Evolutionary conservation across 257 asterid genomes (phyloP), one percentile per base, ranked within the genome.

Genomic region (Solanum habrochaites): DNA sequence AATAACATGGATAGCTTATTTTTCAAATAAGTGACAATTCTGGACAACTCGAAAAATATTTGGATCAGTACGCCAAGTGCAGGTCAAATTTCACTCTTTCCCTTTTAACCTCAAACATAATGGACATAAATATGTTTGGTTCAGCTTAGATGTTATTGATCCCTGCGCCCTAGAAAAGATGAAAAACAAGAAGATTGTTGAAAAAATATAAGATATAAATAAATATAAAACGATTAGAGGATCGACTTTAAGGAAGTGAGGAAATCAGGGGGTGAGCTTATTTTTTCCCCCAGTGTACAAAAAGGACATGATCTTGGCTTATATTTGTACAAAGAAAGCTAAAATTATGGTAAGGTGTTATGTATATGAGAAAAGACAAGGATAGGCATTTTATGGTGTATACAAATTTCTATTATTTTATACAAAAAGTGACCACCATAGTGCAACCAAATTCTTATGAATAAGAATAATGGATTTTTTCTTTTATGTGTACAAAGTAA

Each of bases 291-390:
- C 89, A 91, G 92, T 89, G 92, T 91, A 92, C 83, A 62, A 86
- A 85, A 25, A 88, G 73, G 87, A 87, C 87, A 88, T 88, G 13
- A 47, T 47, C 20, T 47, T 47, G 58, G 20, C 58, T 47, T 47
- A 1, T 47, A 91, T 87, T 91, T 93, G 93, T 90, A 91, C 91
- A 94, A 89, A 70, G n/a, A 70, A 70, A 15, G 77, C 77, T 27
- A n/a, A 70, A 70, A 7, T 7, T 25, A 11, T 25, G 25, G 35
- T 66, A 67, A 67, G 37, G 73, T 67, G 73, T n/a, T 66, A 10
- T 67, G 37, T 13, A 27, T 67, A 11, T 67, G 47, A n/a, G n/a
- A n/a, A n/a, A 8, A 71, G 47, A 45, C 4, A 71, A 35, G 16
- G 47, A 71, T 9, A 3, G 27, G 43, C 16, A 31, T n/a, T 70